Base-by-base conservation (phyloP, 1,139 yeast species). In the Magnusiomyces magnusii region DNA sequence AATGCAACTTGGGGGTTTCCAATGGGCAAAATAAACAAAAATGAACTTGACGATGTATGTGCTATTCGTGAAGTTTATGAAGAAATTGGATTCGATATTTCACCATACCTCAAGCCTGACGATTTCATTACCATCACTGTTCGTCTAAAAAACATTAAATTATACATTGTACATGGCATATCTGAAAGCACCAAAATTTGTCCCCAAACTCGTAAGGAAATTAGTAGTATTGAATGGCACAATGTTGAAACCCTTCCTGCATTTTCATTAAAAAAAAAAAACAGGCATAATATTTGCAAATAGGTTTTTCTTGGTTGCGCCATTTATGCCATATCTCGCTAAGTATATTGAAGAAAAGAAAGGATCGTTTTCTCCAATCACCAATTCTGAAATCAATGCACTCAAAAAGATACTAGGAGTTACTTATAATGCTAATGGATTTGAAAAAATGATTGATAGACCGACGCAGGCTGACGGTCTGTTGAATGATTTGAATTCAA, bases 41-140 rank as follows among this genome's bases (percentile, higher is more conserved):
- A 85, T 68, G 99, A 95, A 73, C 78, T 85, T 9, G 99, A 95
- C 72, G 80, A 83, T n/a, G 84, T 81, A 58, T 95, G 99, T 76
- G 97, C 98, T 3, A 75, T 89, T n/a, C 81, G 99, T 69, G 99
- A 95, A 72, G 93, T 89, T 25, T 81, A 80, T 63, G 99, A 95
- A 74, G 99, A 95, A 71, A 93, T 92, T n/a, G 97, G 99, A 0
- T 91, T 86, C 68, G 95, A 92, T 72, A 85, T 90, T 55, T 74
- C 84, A 2, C 84, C 83, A 15, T 80, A 80, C 65, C 78, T 92
- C 57, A 81, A 82, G 62, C 86, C 85, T 62, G 80, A 84, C 44
- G 92, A 87, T 60, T 88, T 80, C 62, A 80, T 91, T 57, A 98
- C 93, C 70, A 81, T 95, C 70, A 88, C 90, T 7, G 82, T 90